Evolutionary conservation across 192 early-diverging fungal species (phyloP).

Genomic region (Thoreauomyces humboldtii): DNA sequence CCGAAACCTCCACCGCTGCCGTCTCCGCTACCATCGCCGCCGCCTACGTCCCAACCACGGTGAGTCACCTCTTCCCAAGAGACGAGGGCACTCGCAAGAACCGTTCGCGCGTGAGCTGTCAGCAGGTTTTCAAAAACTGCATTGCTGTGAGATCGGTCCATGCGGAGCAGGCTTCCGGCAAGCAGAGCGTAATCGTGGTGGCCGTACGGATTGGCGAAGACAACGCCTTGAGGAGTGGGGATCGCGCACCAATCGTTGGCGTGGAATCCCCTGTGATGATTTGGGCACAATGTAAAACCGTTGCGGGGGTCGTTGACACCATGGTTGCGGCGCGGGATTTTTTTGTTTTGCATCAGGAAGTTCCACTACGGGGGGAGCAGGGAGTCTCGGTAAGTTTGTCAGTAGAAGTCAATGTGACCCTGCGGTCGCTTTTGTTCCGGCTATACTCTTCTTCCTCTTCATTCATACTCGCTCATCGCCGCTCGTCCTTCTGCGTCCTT

Average conservation of each 20-base stretch:
- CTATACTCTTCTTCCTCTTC: too few relatives aligned
- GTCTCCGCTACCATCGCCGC: not conserved
- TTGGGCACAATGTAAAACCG: not conserved
- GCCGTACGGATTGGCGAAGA: not conserved
- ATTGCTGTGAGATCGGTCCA: conserved; percentile 11
- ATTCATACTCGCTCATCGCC: too few relatives aligned
- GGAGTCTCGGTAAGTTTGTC: not conserved
- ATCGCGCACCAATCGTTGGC: conserved; percentile 1
- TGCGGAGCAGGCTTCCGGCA: not conserved
- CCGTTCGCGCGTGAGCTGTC: conserved; percentile 1
- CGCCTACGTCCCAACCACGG: not conserved
- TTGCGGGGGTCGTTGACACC: conserved; percentile 1
- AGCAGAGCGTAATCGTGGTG: not conserved
- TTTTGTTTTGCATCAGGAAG: not conserved
- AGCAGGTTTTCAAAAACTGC: conserved; percentile 5
- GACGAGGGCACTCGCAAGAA: not conserved
- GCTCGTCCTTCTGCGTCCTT: too few relatives aligned
- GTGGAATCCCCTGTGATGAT: not conserved
- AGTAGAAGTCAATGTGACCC: not conserved
- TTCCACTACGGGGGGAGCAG: not conserved
- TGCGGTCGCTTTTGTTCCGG: too few relatives aligned
- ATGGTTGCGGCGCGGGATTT: not conserved
- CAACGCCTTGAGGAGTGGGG: not conserved
- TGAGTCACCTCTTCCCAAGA: not conserved
- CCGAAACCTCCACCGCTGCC: not conserved